These are phyloP conservation scores for Fusarium citri DNA, from an alignment of 2,329 filamentous ascomycete genomes.

Conservation along the genomic window DNA sequence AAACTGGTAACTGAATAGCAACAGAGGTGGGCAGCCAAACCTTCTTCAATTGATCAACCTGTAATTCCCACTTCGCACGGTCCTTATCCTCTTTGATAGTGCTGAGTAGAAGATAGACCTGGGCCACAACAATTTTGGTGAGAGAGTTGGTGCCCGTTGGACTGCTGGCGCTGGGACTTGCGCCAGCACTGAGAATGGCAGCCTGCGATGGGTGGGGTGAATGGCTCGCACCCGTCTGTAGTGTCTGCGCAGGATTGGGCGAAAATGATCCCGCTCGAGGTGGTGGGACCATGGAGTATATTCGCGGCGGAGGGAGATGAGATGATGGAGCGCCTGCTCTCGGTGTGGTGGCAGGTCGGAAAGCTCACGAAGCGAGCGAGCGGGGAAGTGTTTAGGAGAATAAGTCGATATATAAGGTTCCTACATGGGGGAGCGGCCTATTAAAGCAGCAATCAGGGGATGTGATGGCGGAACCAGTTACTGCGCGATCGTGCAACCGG, in stretches of 20 bases:
- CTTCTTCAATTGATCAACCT: constrained; percentile 92
- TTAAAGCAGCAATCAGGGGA: constrained; percentile 25
- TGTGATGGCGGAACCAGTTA: constrained; percentile 31
- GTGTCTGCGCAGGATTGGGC: constrained; percentile 68
- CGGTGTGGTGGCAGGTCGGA: constrained; percentile 51
- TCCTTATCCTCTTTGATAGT: constrained; percentile 95
- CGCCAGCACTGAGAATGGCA: constrained; percentile 68
- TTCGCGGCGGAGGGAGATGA: constrained; percentile 49
- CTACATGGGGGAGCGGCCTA: constrained; percentile 51
- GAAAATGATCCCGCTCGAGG: constrained; percentile 73
- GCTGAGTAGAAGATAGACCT: constrained; percentile 93
- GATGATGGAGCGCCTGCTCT: constrained; percentile 53
- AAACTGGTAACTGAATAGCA: not conserved
- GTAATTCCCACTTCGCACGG: constrained; percentile 89
- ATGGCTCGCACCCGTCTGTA: constrained; percentile 67
- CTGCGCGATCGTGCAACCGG: constrained; percentile 39
- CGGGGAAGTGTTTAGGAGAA: constrained; percentile 45
- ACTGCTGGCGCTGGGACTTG: constrained; percentile 71
- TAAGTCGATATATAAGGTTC: constrained; percentile 42
- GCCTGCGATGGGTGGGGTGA: constrained; percentile 68
- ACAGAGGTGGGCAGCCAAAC: constrained; percentile 58
- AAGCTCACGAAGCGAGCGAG: constrained; percentile 48
- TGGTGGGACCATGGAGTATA: constrained; percentile 68
- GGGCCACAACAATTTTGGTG: constrained; percentile 93
- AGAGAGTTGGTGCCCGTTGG: constrained; percentile 74